phyloP scores from a whole-genome alignment of 1,284 basidiomycete species.

The Ustilago hordei region DNA sequence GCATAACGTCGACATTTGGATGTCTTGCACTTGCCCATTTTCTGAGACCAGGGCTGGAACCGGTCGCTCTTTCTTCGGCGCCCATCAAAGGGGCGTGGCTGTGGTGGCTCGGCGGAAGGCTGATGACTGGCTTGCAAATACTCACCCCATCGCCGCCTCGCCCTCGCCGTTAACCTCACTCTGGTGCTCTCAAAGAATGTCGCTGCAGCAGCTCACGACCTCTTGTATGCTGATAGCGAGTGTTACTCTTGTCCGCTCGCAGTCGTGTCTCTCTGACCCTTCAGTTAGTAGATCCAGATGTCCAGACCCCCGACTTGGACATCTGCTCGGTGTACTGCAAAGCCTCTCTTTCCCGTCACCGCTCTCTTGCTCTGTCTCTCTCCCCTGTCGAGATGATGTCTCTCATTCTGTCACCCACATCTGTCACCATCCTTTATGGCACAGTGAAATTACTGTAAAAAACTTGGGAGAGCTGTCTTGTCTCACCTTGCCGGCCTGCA shows the following conservation, averaged over 20 bases:
- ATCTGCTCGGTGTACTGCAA: neutral
- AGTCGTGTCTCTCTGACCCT: conserved; percentile 27
- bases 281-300: conserved; percentile 23
- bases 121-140: neutral
- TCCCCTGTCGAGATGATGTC: neutral
- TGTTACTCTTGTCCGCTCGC: conserved; percentile 1
- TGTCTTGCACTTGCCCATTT: conserved; percentile 1
- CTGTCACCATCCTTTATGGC: conserved; percentile 19
- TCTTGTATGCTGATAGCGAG: neutral
- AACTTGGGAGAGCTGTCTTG: conserved; percentile 1
- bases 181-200: conserved; percentile 3
- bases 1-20: conserved; percentile 6
- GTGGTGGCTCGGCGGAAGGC: conserved; percentile 14
- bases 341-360: conserved; percentile 1
- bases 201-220: neutral
- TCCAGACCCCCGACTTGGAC: conserved; percentile 17
- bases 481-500: conserved; percentile 36
- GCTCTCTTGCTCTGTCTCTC: neutral
- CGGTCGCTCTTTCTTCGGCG: conserved; percentile 3
- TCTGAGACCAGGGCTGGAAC: conserved; percentile 37
- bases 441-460: neutral
- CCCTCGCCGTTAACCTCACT: neutral
- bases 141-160: neutral
- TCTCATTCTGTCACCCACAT: conserved; percentile 15
- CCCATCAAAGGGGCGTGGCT: conserved; percentile 20